Percentiles rank a stretch among this genome's conserved stretches.
Conservation (phyloP, 2,329 filamentous ascomycete genomes). For the Capronia coronata region DNA sequence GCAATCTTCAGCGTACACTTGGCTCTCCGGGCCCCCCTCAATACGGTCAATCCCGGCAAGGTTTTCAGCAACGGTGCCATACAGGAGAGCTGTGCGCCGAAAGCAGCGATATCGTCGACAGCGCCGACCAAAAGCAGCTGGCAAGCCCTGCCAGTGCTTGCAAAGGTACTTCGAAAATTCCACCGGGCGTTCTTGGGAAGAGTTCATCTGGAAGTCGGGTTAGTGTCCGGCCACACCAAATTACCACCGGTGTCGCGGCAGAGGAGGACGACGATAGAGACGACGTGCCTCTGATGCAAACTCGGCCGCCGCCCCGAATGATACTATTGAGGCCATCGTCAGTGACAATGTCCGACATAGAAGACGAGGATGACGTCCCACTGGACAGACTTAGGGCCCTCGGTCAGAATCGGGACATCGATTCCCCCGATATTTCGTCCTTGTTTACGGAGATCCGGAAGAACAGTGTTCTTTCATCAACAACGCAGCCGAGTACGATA, state of each 20-base stretch:
- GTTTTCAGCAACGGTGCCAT: background rate
- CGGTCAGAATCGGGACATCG: background rate
- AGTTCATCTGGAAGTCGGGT: background rate
- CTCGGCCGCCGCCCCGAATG: background rate
- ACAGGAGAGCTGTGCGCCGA: background rate
- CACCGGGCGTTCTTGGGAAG: background rate
- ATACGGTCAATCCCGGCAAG: background rate
- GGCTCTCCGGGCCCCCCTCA: background rate
- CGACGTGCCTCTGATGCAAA: background rate
- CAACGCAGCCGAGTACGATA: background rate
- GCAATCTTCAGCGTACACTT: background rate
- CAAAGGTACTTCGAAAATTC: background rate
- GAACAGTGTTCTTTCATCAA: background rate
- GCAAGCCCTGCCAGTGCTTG: background rate
- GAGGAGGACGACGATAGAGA: slow-evolving; percentile 1
- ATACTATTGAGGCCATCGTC: background rate
- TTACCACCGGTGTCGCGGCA: background rate
- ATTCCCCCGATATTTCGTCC: background rate
- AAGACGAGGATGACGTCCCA: background rate
- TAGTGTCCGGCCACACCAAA: background rate
- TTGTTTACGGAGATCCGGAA: background rate
- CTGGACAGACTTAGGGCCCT: background rate
- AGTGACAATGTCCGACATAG: background rate
- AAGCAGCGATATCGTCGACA: background rate
- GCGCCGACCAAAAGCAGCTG: background rate